phyloP scores from a whole-genome alignment of 176 grass and related monocot genomes.

The Elymus sibiricus region DNA sequence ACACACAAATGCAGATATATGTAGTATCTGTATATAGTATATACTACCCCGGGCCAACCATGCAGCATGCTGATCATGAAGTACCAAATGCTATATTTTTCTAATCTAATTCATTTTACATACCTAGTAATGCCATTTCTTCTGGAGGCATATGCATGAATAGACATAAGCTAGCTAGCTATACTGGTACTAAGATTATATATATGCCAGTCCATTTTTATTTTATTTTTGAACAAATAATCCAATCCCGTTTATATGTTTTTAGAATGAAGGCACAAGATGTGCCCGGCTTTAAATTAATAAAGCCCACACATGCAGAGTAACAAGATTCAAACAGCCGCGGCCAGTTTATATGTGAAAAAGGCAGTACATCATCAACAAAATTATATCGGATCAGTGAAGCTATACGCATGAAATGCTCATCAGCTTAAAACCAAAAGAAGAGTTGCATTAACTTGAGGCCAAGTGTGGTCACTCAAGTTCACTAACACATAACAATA shows the following conservation, averaged over 20 bases:
- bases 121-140: not conserved
- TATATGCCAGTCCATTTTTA: not conserved
- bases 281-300: no score
- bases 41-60: not conserved
- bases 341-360: no score
- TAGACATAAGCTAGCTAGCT: not conserved
- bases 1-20: not conserved
- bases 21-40: not conserved
- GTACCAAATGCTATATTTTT: not conserved
- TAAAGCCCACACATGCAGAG: no score
- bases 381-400: no score
- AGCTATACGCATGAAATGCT: not conserved
- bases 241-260: no score
- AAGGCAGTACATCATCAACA: no score
- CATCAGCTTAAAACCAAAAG: not conserved
- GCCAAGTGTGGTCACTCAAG: not conserved
- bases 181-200: not conserved
- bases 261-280: no score
- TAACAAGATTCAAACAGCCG: no score
- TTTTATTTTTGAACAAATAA: no score
- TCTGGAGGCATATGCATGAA: not conserved
- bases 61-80: not conserved
- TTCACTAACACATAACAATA: not conserved
- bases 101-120: not conserved
- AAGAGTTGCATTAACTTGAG: not conserved